These are phyloP conservation scores for Exophiala alcalophila DNA, from an alignment of 2,329 filamentous ascomycete species.

Conservation along the genomic window DNA sequence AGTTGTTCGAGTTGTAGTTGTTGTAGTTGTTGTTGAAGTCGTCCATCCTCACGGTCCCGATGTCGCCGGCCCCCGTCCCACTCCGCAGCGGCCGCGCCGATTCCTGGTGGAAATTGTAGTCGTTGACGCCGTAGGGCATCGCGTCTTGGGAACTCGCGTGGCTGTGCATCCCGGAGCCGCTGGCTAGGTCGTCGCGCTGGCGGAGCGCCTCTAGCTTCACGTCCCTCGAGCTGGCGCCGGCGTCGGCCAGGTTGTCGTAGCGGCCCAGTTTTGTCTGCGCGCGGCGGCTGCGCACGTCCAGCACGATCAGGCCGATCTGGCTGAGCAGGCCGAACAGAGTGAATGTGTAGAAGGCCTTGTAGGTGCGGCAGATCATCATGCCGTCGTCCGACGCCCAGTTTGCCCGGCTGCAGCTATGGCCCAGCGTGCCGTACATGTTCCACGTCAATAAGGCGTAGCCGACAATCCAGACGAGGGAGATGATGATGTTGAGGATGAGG, in stretches of 20 bases:
- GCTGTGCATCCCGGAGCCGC: neutral
- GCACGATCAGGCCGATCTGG: slow-evolving; percentile 46
- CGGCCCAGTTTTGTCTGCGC: slow-evolving; percentile 45
- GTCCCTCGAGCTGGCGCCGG: slow-evolving; percentile 35
- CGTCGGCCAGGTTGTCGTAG: slow-evolving; percentile 49
- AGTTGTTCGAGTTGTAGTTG: no score
- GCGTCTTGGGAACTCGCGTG: slow-evolving; percentile 10
- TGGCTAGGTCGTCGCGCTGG: slow-evolving; percentile 20
- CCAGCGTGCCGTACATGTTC: slow-evolving; percentile 54
- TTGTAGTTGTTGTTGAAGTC: no score
- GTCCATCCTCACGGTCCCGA: no score
- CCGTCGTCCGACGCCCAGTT: slow-evolving; percentile 56
- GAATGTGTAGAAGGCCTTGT: slow-evolving; percentile 61
- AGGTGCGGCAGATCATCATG: slow-evolving; percentile 55
- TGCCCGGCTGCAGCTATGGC: slow-evolving; percentile 48
- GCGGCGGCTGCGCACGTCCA: slow-evolving; percentile 52
- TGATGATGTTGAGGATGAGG: slow-evolving; percentile 47
- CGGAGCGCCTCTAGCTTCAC: slow-evolving; percentile 37
- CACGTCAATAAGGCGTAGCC: slow-evolving; percentile 53
- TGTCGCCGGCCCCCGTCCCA: no score
- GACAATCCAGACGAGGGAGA: slow-evolving; percentile 53
- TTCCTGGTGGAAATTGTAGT: slow-evolving; percentile 7
- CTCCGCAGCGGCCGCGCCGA: no score
- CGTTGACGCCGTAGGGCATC: slow-evolving; percentile 14
- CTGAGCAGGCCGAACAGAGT: slow-evolving; percentile 47